These are phyloP conservation scores for Malassezia furfur DNA, from an alignment of 1,284 basidiomycete genomes.

Conservation along the genomic window DNA sequence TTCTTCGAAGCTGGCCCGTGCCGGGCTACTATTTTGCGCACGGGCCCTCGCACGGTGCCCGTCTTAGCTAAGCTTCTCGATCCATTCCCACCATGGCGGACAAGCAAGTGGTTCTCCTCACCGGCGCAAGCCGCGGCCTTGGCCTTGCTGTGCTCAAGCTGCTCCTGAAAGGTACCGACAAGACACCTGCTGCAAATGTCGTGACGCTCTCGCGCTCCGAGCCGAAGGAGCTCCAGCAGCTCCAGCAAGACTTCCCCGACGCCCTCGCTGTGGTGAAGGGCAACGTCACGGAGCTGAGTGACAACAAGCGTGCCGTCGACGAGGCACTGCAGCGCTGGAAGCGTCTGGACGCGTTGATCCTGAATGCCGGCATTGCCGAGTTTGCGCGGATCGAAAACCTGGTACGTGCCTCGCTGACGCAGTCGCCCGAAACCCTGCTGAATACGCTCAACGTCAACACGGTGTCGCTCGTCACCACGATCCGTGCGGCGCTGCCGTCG, in stretches of 20 bases:
- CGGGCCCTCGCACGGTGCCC: neutral
- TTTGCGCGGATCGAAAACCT: constrained; percentile 49
- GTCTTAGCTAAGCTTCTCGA: neutral
- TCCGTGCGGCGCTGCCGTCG: constrained; percentile 60
- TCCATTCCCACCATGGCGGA: neutral
- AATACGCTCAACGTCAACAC: constrained; percentile 69
- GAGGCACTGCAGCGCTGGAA: constrained; percentile 57
- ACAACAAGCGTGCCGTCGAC: constrained; percentile 55
- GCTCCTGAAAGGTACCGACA: constrained; percentile 52
- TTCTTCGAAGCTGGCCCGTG: too few relatives aligned
- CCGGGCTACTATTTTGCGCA: too few relatives aligned
- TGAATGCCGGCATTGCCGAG: constrained; percentile 62
- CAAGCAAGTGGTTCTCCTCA: constrained; percentile 35
- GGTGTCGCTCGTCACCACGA: constrained; percentile 64
- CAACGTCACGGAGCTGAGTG: constrained; percentile 58
- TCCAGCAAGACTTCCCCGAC: constrained; percentile 49
- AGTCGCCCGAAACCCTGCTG: constrained; percentile 54
- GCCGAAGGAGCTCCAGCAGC: constrained; percentile 57
- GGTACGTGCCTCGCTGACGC: constrained; percentile 17
- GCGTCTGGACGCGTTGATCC: constrained; percentile 62
- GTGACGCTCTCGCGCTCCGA: constrained; percentile 65
- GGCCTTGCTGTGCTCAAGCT: constrained; percentile 63
- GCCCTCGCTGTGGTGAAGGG: constrained; percentile 54
- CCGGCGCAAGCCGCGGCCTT: constrained; percentile 56
- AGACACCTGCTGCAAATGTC: constrained; percentile 53